Evolutionary conservation across 163 green algal species (phyloP).

Genomic region (Volvox carteri): DNA sequence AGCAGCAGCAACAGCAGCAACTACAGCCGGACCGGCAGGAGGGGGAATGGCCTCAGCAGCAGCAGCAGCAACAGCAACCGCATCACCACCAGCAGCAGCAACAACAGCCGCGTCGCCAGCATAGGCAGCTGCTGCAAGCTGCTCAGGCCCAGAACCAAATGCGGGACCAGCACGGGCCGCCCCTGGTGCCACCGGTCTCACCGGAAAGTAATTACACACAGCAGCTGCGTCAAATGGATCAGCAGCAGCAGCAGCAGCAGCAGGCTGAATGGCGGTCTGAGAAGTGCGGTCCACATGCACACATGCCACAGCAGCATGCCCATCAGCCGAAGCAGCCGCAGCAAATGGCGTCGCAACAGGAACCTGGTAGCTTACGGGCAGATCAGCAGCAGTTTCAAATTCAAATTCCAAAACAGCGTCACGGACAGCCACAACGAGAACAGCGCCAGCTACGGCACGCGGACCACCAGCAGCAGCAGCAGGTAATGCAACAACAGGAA

Average conservation of each 20-base stretch:
- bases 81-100: background rate
- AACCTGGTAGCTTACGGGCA: no score
- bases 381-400: no score
- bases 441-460: background rate
- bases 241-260: background rate
- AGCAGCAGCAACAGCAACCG: background rate
- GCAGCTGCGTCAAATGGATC: no score
- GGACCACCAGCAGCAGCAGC: background rate
- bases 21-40: background rate
- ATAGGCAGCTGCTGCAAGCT: background rate
- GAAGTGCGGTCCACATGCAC: no score
- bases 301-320: background rate
- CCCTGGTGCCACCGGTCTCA: no score
- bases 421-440: background rate
- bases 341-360: background rate
- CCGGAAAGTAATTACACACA: no score
- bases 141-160: no score
- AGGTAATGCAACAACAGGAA: background rate
- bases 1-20: conserved; percentile 15
- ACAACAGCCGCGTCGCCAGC: background rate
- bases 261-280: no score
- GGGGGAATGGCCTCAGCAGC: background rate
- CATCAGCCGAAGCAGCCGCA: background rate
- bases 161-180: no score
- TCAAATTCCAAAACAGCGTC: no score